Percentiles rank a stretch among this genome's conserved stretches.
These are phyloP conservation scores for Dalbergia oliveri DNA, from an alignment of 306 rosid genomes.

Conservation along the genomic window DNA sequence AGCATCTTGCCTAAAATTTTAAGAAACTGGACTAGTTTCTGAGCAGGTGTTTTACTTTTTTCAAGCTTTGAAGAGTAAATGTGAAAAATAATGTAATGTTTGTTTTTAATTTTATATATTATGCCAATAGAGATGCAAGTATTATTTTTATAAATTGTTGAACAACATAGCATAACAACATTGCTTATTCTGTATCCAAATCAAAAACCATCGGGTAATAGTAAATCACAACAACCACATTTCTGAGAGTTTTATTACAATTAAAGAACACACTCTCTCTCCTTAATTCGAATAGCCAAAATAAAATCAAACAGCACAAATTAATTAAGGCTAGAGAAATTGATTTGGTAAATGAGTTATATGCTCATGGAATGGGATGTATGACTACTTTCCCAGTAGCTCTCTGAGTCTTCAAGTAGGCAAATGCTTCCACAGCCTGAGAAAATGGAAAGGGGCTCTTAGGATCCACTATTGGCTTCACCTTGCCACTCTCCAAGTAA, in stretches of 20 bases:
- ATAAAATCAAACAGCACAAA: background rate
- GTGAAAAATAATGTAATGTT: background rate
- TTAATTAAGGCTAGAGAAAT: background rate
- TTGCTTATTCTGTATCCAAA: background rate
- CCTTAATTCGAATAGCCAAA: background rate
- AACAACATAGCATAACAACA: background rate
- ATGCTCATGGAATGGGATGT: constrained; percentile 57
- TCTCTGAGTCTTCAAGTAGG: constrained; percentile 56
- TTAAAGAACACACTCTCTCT: no score
- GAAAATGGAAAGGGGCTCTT: constrained; percentile 68
- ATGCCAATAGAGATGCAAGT: background rate
- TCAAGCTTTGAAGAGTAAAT: background rate
- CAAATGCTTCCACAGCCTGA: constrained; percentile 51
- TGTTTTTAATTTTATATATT: background rate
- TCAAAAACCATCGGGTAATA: background rate
- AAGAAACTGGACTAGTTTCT: no score
- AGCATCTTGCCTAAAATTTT: no score
- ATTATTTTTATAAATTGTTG: no score
- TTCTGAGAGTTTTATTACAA: background rate
- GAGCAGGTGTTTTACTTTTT: no score
- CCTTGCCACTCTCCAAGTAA: constrained; percentile 65
- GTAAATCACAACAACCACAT: no score
- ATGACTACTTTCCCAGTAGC: constrained; percentile 66
- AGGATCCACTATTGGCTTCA: constrained; percentile 67
- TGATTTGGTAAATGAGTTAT: background rate